These are phyloP conservation scores for Penicillium diatomitis DNA, from an alignment of 495 filamentous ascomycete species.

Conservation along the genomic window DNA sequence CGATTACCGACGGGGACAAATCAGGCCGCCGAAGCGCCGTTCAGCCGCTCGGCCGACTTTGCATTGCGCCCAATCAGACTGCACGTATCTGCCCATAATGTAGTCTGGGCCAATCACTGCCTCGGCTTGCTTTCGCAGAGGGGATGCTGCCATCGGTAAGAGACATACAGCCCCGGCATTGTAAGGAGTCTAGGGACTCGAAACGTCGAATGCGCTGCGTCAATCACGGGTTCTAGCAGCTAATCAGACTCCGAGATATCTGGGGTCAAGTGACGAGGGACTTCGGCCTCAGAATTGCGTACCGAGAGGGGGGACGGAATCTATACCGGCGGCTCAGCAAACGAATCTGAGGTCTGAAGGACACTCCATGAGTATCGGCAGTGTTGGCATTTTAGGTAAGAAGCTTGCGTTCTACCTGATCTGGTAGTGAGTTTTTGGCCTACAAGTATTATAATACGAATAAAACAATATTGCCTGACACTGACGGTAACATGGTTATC, in stretches of 20 bases:
- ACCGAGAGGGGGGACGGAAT: background rate
- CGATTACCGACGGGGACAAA: conserved; percentile 29
- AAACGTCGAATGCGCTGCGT: background rate
- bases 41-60: conserved; percentile 11
- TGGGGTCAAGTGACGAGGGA: conserved; percentile 2
- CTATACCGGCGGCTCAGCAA: no score
- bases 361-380: no score
- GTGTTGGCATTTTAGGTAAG: no score
- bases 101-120: conserved; percentile 23
- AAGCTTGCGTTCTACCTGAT: no score
- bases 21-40: conserved; percentile 28
- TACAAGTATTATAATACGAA: no score
- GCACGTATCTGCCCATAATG: background rate
- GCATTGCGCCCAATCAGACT: conserved; percentile 11
- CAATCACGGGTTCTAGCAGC: background rate
- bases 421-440: no score
- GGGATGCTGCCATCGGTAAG: conserved; percentile 8
- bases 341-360: no score
- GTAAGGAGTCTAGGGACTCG: background rate
- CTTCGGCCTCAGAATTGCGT: background rate
- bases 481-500: no score
- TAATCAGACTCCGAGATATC: background rate
- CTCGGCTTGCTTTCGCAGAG: conserved; percentile 20
- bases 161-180: conserved; percentile 3
- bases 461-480: no score